Percentiles rank a stretch among this genome's conserved stretches.
These are phyloP conservation scores for Saccharomyces hybrid DNA, from an alignment of 1,139 yeast genomes.

Conservation along the genomic window DNA sequence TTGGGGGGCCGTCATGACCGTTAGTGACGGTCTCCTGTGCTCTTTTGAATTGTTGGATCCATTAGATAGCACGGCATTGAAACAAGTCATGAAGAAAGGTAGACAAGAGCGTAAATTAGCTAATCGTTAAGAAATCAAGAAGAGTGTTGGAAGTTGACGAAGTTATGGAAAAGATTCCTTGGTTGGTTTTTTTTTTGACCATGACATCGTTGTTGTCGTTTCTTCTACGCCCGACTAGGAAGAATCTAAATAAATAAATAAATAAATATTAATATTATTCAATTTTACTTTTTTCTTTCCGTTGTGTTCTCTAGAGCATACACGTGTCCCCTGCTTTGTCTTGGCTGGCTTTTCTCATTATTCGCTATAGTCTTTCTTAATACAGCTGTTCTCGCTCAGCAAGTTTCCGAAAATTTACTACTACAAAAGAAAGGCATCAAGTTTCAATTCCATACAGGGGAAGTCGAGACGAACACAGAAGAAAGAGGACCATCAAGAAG, in stretches of 20 bases:
- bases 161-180: constrained; percentile 8
- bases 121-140: constrained; percentile 12
- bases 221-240: neutral
- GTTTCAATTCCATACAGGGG: neutral
- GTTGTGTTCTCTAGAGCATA: neutral
- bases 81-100: constrained; percentile 79
- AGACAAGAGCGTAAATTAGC: constrained; percentile 62
- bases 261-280: neutral
- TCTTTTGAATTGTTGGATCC: constrained; percentile 86
- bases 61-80: constrained; percentile 77
- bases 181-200: neutral
- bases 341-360: neutral
- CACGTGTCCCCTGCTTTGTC: neutral
- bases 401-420: neutral
- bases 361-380: neutral
- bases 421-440: neutral
- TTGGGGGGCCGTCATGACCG: constrained; percentile 97
- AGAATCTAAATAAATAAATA: neutral
- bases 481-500: constrained; percentile 10
- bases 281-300: neutral
- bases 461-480: neutral
- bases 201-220: neutral
- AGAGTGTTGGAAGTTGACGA: constrained; percentile 3
- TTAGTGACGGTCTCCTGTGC: constrained; percentile 76
- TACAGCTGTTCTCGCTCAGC: neutral